Percentiles rank a stretch among this genome's conserved stretches.
Evolutionary conservation across 495 filamentous ascomycete genomes (phyloP).

Genomic region (Talaromyces borbonicus): DNA sequence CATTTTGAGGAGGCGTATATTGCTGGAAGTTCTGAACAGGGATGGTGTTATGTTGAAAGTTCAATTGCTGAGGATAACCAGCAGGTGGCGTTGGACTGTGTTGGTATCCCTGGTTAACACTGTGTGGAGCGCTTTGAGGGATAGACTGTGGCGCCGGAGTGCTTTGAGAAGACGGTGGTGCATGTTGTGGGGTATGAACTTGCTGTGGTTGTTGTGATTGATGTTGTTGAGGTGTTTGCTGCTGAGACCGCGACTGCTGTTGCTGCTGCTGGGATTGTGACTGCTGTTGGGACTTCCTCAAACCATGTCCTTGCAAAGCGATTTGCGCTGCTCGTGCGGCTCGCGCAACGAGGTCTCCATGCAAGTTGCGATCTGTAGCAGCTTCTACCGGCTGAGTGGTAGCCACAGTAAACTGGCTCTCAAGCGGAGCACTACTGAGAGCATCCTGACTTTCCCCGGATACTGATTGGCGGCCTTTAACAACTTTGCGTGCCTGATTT

Average conservation of each 20-base stretch:
- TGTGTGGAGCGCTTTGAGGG: slow-evolving; percentile 21
- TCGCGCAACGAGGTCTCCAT: slow-evolving; percentile 43
- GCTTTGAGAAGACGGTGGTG: slow-evolving; percentile 11
- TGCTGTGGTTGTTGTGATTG: slow-evolving; percentile 18
- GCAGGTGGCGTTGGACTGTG: slow-evolving; percentile 30
- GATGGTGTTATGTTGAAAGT: slow-evolving; percentile 27
- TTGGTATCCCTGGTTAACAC: slow-evolving; percentile 20
- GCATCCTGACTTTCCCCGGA: slow-evolving; percentile 33
- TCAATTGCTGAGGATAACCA: slow-evolving; percentile 32
- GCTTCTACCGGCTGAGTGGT: slow-evolving; percentile 31
- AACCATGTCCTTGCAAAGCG: slow-evolving; percentile 39
- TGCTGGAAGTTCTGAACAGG: slow-evolving; percentile 37
- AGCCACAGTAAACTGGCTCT: slow-evolving; percentile 36
- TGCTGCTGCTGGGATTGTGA: slow-evolving; percentile 24
- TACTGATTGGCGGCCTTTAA: slow-evolving; percentile 35
- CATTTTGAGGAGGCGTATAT: slow-evolving; percentile 31
- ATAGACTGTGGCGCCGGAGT: slow-evolving; percentile 16
- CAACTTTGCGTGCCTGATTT: slow-evolving; percentile 28
- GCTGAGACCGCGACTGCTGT: slow-evolving; percentile 16
- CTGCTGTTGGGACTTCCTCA: slow-evolving; percentile 37
- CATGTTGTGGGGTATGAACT: slow-evolving; percentile 23
- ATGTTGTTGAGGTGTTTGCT: slow-evolving; percentile 16
- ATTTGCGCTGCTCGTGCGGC: slow-evolving; percentile 45
- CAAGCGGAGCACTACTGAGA: slow-evolving; percentile 23
- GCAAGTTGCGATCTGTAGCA: slow-evolving; percentile 35